Base-by-base conservation (phyloP, 306 rosid species). In the Vigna mungo region DNA sequence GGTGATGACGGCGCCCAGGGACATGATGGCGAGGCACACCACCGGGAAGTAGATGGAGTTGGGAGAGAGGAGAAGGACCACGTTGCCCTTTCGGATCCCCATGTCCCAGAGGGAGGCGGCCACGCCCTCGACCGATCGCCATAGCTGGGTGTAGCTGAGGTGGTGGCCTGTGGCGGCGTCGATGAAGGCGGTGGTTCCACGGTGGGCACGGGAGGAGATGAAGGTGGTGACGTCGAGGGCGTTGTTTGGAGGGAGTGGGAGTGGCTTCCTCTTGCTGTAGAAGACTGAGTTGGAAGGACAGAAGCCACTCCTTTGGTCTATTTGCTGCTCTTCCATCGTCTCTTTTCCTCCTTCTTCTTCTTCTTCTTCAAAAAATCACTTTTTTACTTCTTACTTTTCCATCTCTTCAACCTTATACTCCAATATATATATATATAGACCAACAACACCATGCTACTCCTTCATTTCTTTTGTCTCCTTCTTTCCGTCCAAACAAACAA, bases 1-100 rank as follows among this genome's bases (percentile, higher is more conserved):
- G 82, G 97, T 92, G 72, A 95, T 86, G 62, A 95, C 30, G 61
- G 95, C 97, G 16, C 98, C 98, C n/a, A 92, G 85, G 80, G 96
- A 90, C 91, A 95, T 92, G 58, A 86, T 86, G 78, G 96, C 90
- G 30, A 92, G 91, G 83, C 97, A 92, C 4, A 95, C 89, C 0
- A 95, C 81, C 6, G 98, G 97, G 74, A 92, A 92, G 84, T 68
- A 76, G 56, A 95, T 89, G 49, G 97, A 89, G 80, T 92, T 92
- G 0, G 96, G 98, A 55, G 98, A 92, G 54, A 95, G 88, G 15
- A 95, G 76, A 72, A 92, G 95, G 79, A 95, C 43, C 68, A 89
- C 97, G 60, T 89, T 84, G 52, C 97, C 98, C 43, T 95, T 92
- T 5, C 85, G 41, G 46, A 95, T 85, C 18, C 96, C 96, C 78